Percentiles rank a stretch among this genome's conserved stretches.
Conservation (phyloP, 2,329 filamentous ascomycete species). For the Phialocephala subalpina region DNA sequence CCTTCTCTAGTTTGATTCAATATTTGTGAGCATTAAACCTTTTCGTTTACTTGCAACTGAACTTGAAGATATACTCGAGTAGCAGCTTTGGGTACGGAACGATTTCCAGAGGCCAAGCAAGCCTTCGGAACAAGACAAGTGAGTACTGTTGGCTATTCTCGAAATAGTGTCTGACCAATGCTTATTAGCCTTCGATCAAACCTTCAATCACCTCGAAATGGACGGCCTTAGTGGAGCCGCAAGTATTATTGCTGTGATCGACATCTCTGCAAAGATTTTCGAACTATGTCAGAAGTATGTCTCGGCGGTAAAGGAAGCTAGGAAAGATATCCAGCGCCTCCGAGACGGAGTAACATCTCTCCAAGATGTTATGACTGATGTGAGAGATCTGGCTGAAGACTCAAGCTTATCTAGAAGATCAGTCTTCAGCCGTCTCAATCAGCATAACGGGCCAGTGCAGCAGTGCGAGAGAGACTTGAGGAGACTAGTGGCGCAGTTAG, state of each 20-base stretch:
- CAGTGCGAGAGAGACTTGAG: constrained; percentile 17
- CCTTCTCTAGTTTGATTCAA: constrained; percentile 1
- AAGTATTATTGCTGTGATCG: constrained; percentile 24
- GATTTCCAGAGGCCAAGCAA: not conserved
- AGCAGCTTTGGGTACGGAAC: too few relatives aligned
- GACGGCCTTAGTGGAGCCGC: constrained; percentile 18
- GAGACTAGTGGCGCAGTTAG: constrained; percentile 11
- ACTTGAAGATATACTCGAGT: too few relatives aligned
- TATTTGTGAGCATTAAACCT: constrained; percentile 10
- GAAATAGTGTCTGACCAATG: not conserved
- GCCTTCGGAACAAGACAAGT: constrained; percentile 14
- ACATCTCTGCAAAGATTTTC: constrained; percentile 18
- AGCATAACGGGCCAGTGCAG: constrained; percentile 16
- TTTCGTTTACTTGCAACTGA: constrained; percentile 4
- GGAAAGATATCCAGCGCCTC: constrained; percentile 20
- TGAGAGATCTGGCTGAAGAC: constrained; percentile 10
- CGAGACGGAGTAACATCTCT: constrained; percentile 7
- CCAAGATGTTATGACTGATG: constrained; percentile 13
- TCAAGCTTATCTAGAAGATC: constrained; percentile 14
- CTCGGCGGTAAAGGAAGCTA: constrained; percentile 19
- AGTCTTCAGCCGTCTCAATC: constrained; percentile 16
- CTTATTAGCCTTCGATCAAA: not conserved
- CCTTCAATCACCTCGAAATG: constrained; percentile 15
- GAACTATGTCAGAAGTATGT: constrained; percentile 13
- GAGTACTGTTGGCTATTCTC: not conserved